Evolutionary conservation across 2,329 filamentous ascomycete species (phyloP), one percentile per base, ranked within the genome.

Genomic region (Hypoxylon sp.): DNA sequence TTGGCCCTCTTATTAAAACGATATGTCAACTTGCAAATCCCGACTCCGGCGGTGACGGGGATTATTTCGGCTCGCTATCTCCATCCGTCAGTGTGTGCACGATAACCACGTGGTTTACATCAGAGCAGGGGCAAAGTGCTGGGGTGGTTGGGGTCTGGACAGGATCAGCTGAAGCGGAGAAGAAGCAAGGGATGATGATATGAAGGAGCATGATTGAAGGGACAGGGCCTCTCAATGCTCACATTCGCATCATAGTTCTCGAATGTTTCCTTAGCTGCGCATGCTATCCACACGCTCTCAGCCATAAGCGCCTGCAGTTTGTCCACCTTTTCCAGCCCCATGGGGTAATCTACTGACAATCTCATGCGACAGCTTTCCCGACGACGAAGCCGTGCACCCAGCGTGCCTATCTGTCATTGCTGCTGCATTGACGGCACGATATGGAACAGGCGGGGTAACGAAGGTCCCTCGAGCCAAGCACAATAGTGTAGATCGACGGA

Each of bases 1-100:
- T 46, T 24, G 22, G 20, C 11, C 22, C 42, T 12, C 32, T 24
- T 2, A 53, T n/a, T n/a, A 32, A 53, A 32, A 9, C 33, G 38
- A 44, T 12, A 53, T 53, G 32, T 32, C 32, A 42, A 9, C 36
- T 40, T 12, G 11, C 12, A 40, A 32, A 18, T 40, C 22, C 24
- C n/a, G 36, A 11, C 18, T n/a, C 11, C 36, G 26, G 30, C 36
- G 36, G 51, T 24, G 32, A 52, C 33, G 49, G 50, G 50, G 50
- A 42, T 53, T 28, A 6, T 28, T 16, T 53, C 51, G 51, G 51
- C 11, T 53, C 28, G 51, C 51, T 53, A 32, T 26, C 32, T 51
- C 36, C 16, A 44, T 53, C 42, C 51, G 51, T 38, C 24, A 53
- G 51, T 36, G 18, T 14, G 20, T 44, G 24, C 36, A 16, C n/a